A percentile compares a stretch with the other conserved stretches of the same genome.
These are phyloP conservation scores for Sphaerobolus stellatus DNA, from an alignment of 1,284 basidiomycete genomes.

Conservation along the genomic window DNA sequence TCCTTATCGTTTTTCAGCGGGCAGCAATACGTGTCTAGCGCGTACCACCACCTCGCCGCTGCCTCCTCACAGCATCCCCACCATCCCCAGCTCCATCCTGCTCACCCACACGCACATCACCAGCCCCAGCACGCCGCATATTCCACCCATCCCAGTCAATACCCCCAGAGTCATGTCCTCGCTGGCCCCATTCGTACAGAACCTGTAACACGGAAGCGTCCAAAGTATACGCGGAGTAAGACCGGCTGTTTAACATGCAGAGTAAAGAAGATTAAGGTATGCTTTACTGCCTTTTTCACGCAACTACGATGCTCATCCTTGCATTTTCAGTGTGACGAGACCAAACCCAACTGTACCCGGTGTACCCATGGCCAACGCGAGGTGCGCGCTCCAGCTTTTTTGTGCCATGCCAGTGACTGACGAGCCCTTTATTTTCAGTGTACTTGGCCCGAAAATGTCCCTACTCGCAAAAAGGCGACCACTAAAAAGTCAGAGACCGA, in stretches of 20 bases:
- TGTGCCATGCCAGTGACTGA: conserved; percentile 14
- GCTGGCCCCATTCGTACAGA: conserved; percentile 47
- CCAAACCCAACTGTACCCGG: conserved; percentile 75
- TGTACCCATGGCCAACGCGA: conserved; percentile 78
- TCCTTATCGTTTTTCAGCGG: neutral
- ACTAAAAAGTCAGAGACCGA: conserved; percentile 4
- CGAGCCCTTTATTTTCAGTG: conserved; percentile 48
- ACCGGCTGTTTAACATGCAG: conserved; percentile 82
- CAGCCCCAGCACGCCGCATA: conserved; percentile 16
- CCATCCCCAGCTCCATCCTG: too few species aligned
- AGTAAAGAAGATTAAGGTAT: conserved; percentile 83
- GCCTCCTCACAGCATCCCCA: neutral
- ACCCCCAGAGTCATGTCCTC: conserved; percentile 27
- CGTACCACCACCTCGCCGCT: neutral
- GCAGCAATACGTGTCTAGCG: conserved; percentile 8
- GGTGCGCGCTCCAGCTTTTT: conserved; percentile 38
- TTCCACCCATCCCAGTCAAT: conserved; percentile 11
- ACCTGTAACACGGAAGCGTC: conserved; percentile 65
- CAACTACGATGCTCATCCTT: conserved; percentile 4
- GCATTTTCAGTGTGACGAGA: conserved; percentile 69
- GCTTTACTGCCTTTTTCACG: conserved; percentile 21
- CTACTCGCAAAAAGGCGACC: conserved; percentile 37
- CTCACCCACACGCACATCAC: conserved; percentile 2
- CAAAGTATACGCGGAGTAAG: conserved; percentile 84
- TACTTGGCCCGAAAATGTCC: conserved; percentile 72